Base-by-base conservation (phyloP, 768 basidiomycete species). In the Pleurotus cornucopiae region DNA sequence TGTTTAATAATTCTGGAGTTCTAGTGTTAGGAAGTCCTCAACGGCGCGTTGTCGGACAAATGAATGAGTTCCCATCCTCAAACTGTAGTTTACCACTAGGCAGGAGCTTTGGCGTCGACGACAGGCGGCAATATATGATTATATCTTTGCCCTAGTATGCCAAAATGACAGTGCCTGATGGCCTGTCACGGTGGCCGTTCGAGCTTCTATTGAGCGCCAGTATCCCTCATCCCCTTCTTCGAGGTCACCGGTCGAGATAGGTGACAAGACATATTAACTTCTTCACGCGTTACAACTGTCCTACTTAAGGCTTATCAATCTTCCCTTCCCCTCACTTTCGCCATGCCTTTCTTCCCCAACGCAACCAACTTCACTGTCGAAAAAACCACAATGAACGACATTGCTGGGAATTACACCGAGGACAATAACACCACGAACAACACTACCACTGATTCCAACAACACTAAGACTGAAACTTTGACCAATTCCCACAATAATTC, bases 1-100 rank as follows among this genome's bases (percentile, higher is more conserved):
- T n/a, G 13, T 5, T 43, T n/a, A 43, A 6, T 43, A 20, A 6
- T 9, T 30, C 13, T 43, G n/a, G 13, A 72, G 83, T 85, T 62
- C 70, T 91, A 55, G 73, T 91, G 56, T 86, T 86, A 23, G 89
- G 90, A 45, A 87, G 86, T 67, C 80, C 66, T 83, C 89, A 80
- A 91, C 84, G 53, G 83, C 84, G 63, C 61, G 77, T 44, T n/a
- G 30, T 34, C 30, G 9, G 30, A 34, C 3, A 34, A 34, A 34
- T 34, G 30, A 12, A 34, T 11, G 30, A 7, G 11, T 3, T 9
- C 30, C 11, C 23, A 25, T 25, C 23, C 5, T 34, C 30, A 34
- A 7, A 11, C 30, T 0, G 30, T 34, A 9, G 30, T n/a, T n/a
- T n/a, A n/a, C 9, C 30, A 34, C 6, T 11, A 34, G 7, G 30